A percentile compares a stretch with the other conserved stretches of the same genome.
Conservation (phyloP, 108 stramenopile genomes). For the Nitzschia sp. region DNA sequence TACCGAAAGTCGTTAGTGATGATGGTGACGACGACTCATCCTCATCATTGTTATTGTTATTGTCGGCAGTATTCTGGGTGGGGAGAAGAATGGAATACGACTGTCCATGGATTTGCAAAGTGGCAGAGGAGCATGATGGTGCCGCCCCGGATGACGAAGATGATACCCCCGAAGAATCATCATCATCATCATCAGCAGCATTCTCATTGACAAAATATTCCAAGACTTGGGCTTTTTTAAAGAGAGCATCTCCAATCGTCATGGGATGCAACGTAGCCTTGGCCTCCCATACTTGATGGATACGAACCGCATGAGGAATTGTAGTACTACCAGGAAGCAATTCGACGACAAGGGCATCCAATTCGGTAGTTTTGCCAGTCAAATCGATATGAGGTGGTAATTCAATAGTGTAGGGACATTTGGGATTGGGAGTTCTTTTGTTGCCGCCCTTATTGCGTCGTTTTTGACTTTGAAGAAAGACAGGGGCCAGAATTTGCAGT, state of each 20-base stretch:
- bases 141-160: too few species aligned
- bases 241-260: conserved; percentile 19
- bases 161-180: too few species aligned
- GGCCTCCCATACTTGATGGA: conserved; percentile 21
- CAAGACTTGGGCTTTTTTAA: conserved; percentile 2
- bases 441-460: conserved; percentile 1
- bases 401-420: conserved; percentile 2
- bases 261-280: conserved; percentile 12
- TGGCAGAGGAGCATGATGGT: too few species aligned
- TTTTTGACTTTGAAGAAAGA: background rate
- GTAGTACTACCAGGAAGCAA: background rate
- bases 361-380: conserved; percentile 6
- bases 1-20: background rate
- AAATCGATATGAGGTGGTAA: background rate
- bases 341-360: conserved; percentile 13
- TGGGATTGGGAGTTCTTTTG: background rate
- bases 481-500: background rate
- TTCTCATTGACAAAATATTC: background rate
- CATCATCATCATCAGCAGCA: background rate
- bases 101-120: background rate
- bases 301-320: background rate
- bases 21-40: too few species aligned
- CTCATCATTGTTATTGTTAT: background rate
- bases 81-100: background rate
- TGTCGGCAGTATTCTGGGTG: too few species aligned